Evolutionary conservation across 2,329 filamentous ascomycete genomes (phyloP).

Genomic region (Chrysosporium queenslandicum): DNA sequence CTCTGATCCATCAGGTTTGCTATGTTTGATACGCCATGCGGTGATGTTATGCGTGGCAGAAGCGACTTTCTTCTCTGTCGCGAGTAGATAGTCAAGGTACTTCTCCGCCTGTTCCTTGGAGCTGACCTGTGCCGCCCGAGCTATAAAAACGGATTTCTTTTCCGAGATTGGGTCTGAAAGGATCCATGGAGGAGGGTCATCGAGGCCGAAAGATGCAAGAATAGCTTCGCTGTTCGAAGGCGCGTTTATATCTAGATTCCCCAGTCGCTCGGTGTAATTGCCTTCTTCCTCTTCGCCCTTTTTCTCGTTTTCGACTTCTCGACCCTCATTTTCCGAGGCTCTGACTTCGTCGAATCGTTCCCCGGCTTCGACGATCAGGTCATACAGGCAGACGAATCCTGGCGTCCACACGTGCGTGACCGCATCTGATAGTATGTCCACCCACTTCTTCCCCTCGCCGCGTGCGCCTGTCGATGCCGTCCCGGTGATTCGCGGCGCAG

Average conservation of each 20-base stretch:
- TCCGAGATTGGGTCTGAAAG: slow-evolving; percentile 65
- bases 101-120: slow-evolving; percentile 60
- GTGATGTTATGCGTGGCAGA: slow-evolving; percentile 90
- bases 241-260: background rate
- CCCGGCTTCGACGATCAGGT: slow-evolving; percentile 62
- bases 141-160: slow-evolving; percentile 80
- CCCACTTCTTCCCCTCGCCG: slow-evolving; percentile 61
- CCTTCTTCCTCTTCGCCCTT: background rate
- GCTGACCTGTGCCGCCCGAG: slow-evolving; percentile 59
- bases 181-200: slow-evolving; percentile 53
- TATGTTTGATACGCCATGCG: slow-evolving; percentile 68
- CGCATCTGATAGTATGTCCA: slow-evolving; percentile 58
- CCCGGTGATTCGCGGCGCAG: slow-evolving; percentile 61
- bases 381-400: slow-evolving; percentile 77
- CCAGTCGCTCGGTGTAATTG: background rate
- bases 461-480: slow-evolving; percentile 67
- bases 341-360: slow-evolving; percentile 48
- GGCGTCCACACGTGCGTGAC: slow-evolving; percentile 58
- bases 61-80: slow-evolving; percentile 74
- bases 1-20: slow-evolving; percentile 27
- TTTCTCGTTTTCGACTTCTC: slow-evolving; percentile 2
- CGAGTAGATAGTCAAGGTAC: slow-evolving; percentile 65
- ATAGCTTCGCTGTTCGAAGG: background rate
- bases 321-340: slow-evolving; percentile 23
- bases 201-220: slow-evolving; percentile 23